A percentile compares a stretch with the other conserved stretches of the same genome.
Conservation (phyloP, 306 rosid genomes). For the Alnus glutinosa region DNA sequence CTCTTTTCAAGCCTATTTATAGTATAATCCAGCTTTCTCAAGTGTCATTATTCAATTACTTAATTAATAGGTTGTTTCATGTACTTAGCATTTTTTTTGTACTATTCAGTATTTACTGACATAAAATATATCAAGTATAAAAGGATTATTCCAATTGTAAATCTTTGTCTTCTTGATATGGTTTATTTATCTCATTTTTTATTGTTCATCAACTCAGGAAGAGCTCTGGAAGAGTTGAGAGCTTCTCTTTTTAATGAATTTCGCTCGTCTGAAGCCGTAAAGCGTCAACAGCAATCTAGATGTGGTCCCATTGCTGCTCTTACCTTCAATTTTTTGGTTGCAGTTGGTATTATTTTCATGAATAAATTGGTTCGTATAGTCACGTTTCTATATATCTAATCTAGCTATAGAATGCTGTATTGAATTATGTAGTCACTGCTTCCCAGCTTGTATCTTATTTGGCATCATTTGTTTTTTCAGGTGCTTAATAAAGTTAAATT, state of each 20-base stretch:
- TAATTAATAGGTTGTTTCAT: neutral
- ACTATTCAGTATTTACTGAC: neutral
- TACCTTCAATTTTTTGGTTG: constrained; percentile 77
- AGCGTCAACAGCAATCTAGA: constrained; percentile 62
- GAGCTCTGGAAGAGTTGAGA: constrained; percentile 69
- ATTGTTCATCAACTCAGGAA: constrained; percentile 44
- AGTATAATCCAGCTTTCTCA: neutral
- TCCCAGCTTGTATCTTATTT: constrained; percentile 27
- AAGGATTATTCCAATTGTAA: neutral
- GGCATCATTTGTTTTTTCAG: constrained; percentile 39
- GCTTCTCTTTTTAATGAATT: constrained; percentile 61
- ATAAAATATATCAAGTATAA: neutral
- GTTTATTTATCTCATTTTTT: constrained; percentile 2
- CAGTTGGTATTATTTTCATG: constrained; percentile 75
- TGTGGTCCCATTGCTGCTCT: constrained; percentile 79
- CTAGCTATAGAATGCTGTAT: neutral
- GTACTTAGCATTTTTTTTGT: neutral
- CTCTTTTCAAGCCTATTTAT: neutral
- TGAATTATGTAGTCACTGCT: constrained; percentile 22
- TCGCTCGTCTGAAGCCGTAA: constrained; percentile 63
- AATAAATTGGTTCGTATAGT: constrained; percentile 76
- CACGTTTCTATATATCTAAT: constrained; percentile 18
- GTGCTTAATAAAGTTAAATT: constrained; percentile 79
- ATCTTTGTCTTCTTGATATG: constrained; percentile 11
- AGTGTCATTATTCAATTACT: neutral